A percentile compares a stretch with the other conserved stretches of the same genome.
Conservation (phyloP, 495 filamentous ascomycete species). For the Cudoniella acicularis region DNA sequence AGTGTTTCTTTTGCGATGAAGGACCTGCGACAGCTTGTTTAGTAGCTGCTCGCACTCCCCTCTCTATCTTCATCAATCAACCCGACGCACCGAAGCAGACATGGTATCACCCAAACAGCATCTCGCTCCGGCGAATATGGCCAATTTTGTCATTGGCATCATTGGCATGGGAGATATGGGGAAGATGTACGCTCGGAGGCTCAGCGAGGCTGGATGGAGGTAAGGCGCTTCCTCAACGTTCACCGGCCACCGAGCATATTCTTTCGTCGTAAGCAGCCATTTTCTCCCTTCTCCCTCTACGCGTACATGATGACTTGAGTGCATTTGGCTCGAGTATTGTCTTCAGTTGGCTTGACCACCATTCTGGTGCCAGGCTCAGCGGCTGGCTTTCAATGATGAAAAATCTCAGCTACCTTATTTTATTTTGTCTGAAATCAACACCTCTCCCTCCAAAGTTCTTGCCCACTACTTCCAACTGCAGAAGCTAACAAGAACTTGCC, state of each 20-base stretch:
- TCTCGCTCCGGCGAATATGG: slow-evolving; percentile 39
- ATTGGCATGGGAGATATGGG: slow-evolving; percentile 99
- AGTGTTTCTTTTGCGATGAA: too few species aligned
- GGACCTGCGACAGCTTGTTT: too few species aligned
- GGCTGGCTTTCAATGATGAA: slow-evolving; percentile 77
- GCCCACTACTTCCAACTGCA: not conserved
- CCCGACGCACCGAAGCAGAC: too few species aligned
- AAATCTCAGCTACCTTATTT: slow-evolving; percentile 93
- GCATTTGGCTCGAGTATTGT: slow-evolving; percentile 99
- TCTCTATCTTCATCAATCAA: too few species aligned
- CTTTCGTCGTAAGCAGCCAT: slow-evolving; percentile 15
- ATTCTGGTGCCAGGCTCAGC: slow-evolving; percentile 28
- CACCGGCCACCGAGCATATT: slow-evolving; percentile 24
- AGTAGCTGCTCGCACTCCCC: too few species aligned
- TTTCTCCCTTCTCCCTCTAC: slow-evolving; percentile 25
- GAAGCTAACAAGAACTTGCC: slow-evolving; percentile 16
- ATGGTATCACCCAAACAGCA: too few species aligned
- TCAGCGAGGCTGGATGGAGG: slow-evolving; percentile 94
- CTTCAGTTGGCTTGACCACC: slow-evolving; percentile 33
- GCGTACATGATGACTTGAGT: slow-evolving; percentile 94
- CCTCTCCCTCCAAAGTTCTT: slow-evolving; percentile 5
- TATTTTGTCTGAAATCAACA: slow-evolving; percentile 71
- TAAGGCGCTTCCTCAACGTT: slow-evolving; percentile 45
- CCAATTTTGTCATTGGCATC: slow-evolving; percentile 75
- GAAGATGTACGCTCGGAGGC: slow-evolving; percentile 91